Percentiles rank a stretch among this genome's conserved stretches.
Evolutionary conservation across 768 basidiomycete species (phyloP).

Genomic region (Hypsizygus marmoreus): DNA sequence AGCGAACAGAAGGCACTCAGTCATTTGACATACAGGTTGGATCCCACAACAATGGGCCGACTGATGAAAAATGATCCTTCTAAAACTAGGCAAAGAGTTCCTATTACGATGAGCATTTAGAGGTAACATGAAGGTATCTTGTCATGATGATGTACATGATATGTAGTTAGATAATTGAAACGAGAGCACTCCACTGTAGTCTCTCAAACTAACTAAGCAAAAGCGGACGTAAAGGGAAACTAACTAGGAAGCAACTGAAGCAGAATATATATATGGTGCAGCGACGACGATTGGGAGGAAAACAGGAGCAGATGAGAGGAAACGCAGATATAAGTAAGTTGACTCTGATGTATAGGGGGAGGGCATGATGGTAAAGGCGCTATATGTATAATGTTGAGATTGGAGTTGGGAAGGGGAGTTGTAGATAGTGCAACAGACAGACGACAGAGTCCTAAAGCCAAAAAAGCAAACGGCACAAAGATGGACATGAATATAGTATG

Average conservation of each 20-base stretch:
- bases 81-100: slow-evolving; percentile 5
- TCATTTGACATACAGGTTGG: no score
- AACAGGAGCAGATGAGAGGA: slow-evolving; percentile 17
- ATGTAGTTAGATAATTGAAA: slow-evolving; percentile 19
- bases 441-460: slow-evolving; percentile 20
- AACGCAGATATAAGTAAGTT: slow-evolving; percentile 15
- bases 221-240: slow-evolving; percentile 20
- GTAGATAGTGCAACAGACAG: slow-evolving; percentile 28
- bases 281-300: slow-evolving; percentile 15
- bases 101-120: slow-evolving; percentile 11
- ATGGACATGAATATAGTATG: slow-evolving; percentile 25
- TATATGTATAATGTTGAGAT: slow-evolving; percentile 16
- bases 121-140: slow-evolving; percentile 23
- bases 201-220: slow-evolving; percentile 22
- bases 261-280: slow-evolving; percentile 15
- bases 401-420: slow-evolving; percentile 14
- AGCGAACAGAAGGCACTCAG: no score
- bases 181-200: slow-evolving; percentile 5
- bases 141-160: slow-evolving; percentile 30
- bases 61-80: slow-evolving; percentile 1
- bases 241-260: slow-evolving; percentile 14
- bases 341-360: slow-evolving; percentile 14
- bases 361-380: slow-evolving; percentile 15
- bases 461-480: slow-evolving; percentile 22
- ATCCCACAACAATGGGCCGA: no score